These are phyloP conservation scores for Bathelium albidoporum DNA, from an alignment of 495 filamentous ascomycete species.

Conservation along the genomic window DNA sequence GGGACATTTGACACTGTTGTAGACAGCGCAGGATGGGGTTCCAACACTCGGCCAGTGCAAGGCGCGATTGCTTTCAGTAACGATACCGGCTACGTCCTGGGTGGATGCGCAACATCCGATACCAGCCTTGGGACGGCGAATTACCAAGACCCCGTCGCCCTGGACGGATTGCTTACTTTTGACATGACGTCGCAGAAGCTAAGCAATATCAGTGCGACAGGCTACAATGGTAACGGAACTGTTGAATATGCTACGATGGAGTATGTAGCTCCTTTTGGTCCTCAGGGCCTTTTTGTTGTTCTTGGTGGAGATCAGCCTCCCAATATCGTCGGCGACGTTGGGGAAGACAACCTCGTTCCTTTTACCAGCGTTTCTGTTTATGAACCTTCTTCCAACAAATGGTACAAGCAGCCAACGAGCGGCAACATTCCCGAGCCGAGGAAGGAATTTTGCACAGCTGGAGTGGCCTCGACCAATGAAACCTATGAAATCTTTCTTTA, in stretches of 20 bases:
- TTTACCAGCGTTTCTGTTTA: neutral
- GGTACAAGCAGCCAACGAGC: neutral
- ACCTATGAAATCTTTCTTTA: neutral
- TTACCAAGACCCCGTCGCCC: neutral
- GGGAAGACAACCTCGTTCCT: neutral
- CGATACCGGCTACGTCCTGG: neutral
- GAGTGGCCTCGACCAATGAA: neutral
- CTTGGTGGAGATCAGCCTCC: neutral
- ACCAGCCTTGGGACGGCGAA: neutral
- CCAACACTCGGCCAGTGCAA: neutral
- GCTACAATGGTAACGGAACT: conserved; percentile 2
- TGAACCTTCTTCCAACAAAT: neutral
- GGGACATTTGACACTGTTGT: neutral
- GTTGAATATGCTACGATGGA: neutral
- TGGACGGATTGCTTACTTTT: neutral
- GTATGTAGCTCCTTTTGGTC: neutral
- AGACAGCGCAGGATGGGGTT: neutral
- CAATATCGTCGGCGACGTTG: neutral
- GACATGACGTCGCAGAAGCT: neutral
- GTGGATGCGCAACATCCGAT: neutral
- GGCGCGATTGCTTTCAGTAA: neutral
- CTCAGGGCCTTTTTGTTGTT: neutral
- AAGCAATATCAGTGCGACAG: neutral
- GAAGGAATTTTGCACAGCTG: neutral
- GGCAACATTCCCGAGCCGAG: neutral